Evolutionary conservation across 1,284 basidiomycete genomes (phyloP).

Genomic region (Cryptococcus amylolentus): DNA sequence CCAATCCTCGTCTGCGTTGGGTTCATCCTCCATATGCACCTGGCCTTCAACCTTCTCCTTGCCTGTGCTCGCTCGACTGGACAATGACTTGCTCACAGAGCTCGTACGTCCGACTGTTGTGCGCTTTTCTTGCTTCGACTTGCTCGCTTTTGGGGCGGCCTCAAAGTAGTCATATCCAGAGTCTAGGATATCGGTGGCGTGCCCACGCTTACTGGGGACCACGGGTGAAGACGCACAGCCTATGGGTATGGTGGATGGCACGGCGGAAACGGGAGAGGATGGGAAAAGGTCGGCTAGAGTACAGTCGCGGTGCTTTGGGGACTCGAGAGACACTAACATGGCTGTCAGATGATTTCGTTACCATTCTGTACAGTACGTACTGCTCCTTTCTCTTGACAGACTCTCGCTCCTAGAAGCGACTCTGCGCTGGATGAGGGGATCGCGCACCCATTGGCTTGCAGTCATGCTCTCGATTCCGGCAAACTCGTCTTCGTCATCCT

Average conservation of each 20-base stretch:
- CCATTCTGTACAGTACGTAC: too few species aligned
- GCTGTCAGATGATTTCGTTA: neutral
- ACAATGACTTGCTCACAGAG: neutral
- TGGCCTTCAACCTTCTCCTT: constrained; percentile 2
- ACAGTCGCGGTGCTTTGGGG: too few species aligned
- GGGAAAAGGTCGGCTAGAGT: too few species aligned
- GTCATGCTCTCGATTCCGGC: constrained; percentile 13
- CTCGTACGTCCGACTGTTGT: too few species aligned
- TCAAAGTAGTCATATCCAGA: too few species aligned
- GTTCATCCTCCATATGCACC: constrained; percentile 9
- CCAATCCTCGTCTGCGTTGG: too few species aligned
- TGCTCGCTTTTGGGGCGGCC: too few species aligned
- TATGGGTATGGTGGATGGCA: neutral
- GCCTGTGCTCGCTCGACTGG: neutral
- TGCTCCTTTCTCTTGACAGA: too few species aligned
- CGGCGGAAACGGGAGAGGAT: too few species aligned
- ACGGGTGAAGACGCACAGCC: neutral
- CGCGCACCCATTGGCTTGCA: constrained; percentile 14
- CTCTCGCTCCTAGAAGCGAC: neutral
- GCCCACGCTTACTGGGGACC: too few species aligned
- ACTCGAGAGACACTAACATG: neutral
- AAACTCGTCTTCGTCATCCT: constrained; percentile 13
- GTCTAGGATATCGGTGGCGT: too few species aligned
- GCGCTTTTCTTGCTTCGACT: too few species aligned
- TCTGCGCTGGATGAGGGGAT: constrained; percentile 2